Evolutionary conservation across 2,329 filamentous ascomycete species (phyloP), one percentile per base, ranked within the genome.

Genomic region (Talaromyces sp.): DNA sequence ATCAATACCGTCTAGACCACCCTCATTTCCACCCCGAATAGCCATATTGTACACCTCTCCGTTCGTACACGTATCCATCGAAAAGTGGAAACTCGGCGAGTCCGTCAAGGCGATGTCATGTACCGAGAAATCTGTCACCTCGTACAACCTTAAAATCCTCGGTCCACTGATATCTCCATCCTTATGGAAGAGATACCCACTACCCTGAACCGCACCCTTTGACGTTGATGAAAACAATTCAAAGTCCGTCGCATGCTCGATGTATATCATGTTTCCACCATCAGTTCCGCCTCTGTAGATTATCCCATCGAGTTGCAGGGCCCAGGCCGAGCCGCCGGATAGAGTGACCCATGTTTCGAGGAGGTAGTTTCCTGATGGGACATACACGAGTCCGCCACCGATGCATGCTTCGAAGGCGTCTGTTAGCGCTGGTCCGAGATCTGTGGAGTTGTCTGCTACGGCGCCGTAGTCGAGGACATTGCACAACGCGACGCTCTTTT

Each of bases 401-500:
- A 43, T 43, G 14, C 39, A 43, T 43, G 39, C 39, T 7, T 43
- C 8, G 39, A 43, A 43, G 39, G 39, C 39, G 16, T 43, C 39
- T n/a, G 39, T 43, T 9, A 43, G n/a, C 6, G 39, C 39, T 43
- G 39, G 39, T 43, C 14, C 14, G 39, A 43, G 39, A 43, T 43
- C 39, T 43, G 39, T 43, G 6, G 39, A 43, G 14, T 43, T 43
- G 1, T 43, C 39, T 43, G 39, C 39, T 2, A 43, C 39, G 14
- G 39, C 14, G 39, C 39, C 39, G 39, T 43, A 43, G 39, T 43
- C 39, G 39, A 43, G 39, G 39, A 43, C 39, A 14, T 43, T 43
- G 39, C 39, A 43, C 16, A 43, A 80, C 69, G 83, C 83, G 57
- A 74, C 77, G n/a, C 76, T 77, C 48, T 74, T 76, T 70, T 86